Conservation (phyloP, 345 rosid genomes). For the Euclidium syriacum region DNA sequence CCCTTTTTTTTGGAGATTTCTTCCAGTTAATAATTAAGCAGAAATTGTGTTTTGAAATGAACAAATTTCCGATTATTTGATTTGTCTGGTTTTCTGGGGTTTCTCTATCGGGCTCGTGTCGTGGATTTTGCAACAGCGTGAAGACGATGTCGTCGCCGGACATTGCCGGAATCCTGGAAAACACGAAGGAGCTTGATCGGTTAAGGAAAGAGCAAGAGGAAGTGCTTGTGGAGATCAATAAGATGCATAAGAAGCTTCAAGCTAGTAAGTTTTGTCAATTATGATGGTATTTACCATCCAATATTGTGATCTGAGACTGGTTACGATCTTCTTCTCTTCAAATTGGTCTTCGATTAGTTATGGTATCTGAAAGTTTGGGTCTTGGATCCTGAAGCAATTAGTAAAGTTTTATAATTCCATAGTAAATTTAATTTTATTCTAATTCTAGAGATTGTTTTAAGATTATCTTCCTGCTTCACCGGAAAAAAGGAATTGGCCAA, state of each 20-base stretch:
- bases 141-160: constrained; percentile 52
- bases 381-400: constrained; percentile 18
- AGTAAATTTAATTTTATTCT: background rate
- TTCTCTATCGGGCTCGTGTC: background rate
- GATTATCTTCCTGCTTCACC: background rate
- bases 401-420: background rate
- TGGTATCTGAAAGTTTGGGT: background rate
- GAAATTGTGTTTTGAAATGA: background rate
- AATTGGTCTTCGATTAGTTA: background rate
- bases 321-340: constrained; percentile 4
- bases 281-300: background rate
- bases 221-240: constrained; percentile 69
- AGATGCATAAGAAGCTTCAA: constrained; percentile 89
- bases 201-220: constrained; percentile 74
- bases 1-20: background rate
- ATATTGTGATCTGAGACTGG: background rate
- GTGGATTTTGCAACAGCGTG: constrained; percentile 13
- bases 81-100: background rate
- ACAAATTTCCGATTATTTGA: background rate
- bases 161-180: constrained; percentile 58
- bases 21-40: too few relatives aligned
- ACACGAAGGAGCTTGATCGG: constrained; percentile 83
- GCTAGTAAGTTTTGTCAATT: constrained; percentile 40
- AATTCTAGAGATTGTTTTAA: background rate
- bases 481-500: background rate